Base-by-base conservation (phyloP, 164 flowering plant species). In the Euptelea pleiosperma region DNA sequence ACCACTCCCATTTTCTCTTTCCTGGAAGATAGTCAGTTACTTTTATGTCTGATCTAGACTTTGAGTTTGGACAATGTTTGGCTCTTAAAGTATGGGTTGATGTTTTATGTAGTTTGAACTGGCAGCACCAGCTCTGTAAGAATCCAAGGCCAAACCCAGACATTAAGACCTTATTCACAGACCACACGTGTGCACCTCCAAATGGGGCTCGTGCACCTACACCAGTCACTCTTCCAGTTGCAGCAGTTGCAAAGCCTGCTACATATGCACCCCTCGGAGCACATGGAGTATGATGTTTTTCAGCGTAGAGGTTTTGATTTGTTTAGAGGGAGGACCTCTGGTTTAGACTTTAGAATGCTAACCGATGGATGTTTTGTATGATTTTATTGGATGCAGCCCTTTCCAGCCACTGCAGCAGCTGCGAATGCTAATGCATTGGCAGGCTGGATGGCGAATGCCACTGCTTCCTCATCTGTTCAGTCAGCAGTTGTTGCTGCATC, bases 91-190 rank as follows among this genome's bases (percentile, higher is more conserved):
- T 42, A 12, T 31, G 33, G 21, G 25, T 53, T 19, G 46, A 67
- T 55, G 42, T 52, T 65, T 8, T 60, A 39, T 70, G 62, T 81
- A 91, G 98, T 64, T 77, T 91, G 79, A 91, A 91, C 58, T 91
- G 98, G 98, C 98, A 91, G 83, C 98, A 91, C 75, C 93, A 86
- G 71, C 82, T 86, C 31, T 91, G 98, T 65, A 91, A 91, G 74
- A 86, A 86, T 58, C 98, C 98, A 35, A 78, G 88, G 68, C 74
- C 91, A 57, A 91, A 91, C 53, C 98, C 98, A n/a, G 96, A 91
- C 57, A 91, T 91, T 39, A 91, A 86, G 71, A 91, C 98, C 52
- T 73, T 91, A 64, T 91, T 87, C 68, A 76, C 73, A 8, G 98
- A 91, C 67, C 98, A 91, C 53, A 58, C 88, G 18, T 91, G 98